A percentile compares a stretch with the other conserved stretches of the same genome.
phyloP scores from a whole-genome alignment of 495 filamentous ascomycete species.

The Bacidia gigantensis region DNA sequence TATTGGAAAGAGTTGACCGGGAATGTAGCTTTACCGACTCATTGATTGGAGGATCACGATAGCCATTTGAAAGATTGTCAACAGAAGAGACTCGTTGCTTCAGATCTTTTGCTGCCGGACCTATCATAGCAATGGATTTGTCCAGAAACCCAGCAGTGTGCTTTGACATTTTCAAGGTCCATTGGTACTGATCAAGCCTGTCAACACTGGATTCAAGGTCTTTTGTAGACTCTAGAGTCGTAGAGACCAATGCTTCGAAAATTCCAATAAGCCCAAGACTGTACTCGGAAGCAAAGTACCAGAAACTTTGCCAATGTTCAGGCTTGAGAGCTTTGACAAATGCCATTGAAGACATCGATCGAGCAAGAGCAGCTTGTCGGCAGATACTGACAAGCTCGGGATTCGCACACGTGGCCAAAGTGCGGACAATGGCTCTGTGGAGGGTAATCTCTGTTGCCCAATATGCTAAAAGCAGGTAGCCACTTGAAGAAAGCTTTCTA shows the following conservation, averaged over 20 bases:
- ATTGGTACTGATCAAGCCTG: background rate
- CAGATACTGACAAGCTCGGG: conserved; percentile 66
- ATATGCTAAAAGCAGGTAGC: conserved; percentile 71
- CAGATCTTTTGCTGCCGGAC: background rate
- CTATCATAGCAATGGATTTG: background rate
- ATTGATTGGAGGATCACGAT: background rate
- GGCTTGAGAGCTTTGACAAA: conserved; percentile 63
- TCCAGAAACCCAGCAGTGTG: background rate
- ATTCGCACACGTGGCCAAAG: conserved; percentile 40
- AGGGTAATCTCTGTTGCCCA: conserved; percentile 77
- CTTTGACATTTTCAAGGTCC: background rate
- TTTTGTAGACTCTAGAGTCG: background rate
- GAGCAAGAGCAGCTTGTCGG: conserved; percentile 65
- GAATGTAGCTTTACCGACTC: background rate
- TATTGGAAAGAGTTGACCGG: no score
- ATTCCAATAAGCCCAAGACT: conserved; percentile 75
- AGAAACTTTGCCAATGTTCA: conserved; percentile 59
- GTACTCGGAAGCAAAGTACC: conserved; percentile 70
- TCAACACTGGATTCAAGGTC: conserved; percentile 1
- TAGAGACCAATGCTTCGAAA: conserved; percentile 40
- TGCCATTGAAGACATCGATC: conserved; percentile 64
- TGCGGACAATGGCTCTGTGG: conserved; percentile 67
- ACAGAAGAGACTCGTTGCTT: background rate
- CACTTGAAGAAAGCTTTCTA: conserved; percentile 43
- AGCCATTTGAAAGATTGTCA: background rate